A percentile compares a stretch with the other conserved stretches of the same genome.
phyloP scores from a whole-genome alignment of 495 filamentous ascomycete genomes.

The Friedmanniomyces simplex region DNA sequence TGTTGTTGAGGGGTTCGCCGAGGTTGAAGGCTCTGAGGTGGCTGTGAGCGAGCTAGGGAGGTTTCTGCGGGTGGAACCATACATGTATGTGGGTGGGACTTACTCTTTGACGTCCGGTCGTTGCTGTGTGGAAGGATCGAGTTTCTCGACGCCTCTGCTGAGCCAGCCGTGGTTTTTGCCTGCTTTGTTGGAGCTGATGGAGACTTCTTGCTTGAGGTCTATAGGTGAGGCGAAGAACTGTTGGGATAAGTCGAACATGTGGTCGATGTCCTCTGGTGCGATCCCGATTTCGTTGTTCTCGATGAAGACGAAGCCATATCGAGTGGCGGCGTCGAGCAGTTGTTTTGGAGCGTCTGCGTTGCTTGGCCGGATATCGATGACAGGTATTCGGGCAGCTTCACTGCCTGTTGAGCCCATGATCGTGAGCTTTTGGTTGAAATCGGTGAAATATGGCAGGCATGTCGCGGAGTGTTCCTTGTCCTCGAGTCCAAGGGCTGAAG shows the following conservation, averaged over 20 bases:
- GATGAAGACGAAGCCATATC: slow-evolving; percentile 84
- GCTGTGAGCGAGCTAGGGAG: not conserved
- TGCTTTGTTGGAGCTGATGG: slow-evolving; percentile 51
- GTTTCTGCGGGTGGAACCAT: no score
- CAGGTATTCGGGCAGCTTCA: slow-evolving; percentile 42
- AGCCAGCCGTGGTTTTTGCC: slow-evolving; percentile 77
- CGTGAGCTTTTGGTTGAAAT: no score
- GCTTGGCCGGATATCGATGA: slow-evolving; percentile 60
- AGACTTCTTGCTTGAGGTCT: slow-evolving; percentile 62
- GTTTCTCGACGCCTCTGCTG: slow-evolving; percentile 74
- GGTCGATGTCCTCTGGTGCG: slow-evolving; percentile 52
- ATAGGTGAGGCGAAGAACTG: slow-evolving; percentile 63
- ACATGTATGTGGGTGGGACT: not conserved
- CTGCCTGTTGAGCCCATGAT: not conserved
- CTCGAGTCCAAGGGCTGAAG: no score
- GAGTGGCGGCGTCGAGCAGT: slow-evolving; percentile 67
- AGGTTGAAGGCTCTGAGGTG: slow-evolving; percentile 76
- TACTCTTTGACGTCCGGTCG: slow-evolving; percentile 53
- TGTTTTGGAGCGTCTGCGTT: slow-evolving; percentile 51
- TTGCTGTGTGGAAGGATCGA: slow-evolving; percentile 81
- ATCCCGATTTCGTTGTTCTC: slow-evolving; percentile 59
- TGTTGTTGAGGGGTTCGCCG: slow-evolving; percentile 58
- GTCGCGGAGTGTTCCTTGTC: no score
- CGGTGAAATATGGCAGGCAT: no score
- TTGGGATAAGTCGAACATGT: slow-evolving; percentile 65